Percentiles rank a stretch among this genome's conserved stretches.
Evolutionary conservation across 2,329 filamentous ascomycete genomes (phyloP).

Genomic region (Akanthomyces lecanii): DNA sequence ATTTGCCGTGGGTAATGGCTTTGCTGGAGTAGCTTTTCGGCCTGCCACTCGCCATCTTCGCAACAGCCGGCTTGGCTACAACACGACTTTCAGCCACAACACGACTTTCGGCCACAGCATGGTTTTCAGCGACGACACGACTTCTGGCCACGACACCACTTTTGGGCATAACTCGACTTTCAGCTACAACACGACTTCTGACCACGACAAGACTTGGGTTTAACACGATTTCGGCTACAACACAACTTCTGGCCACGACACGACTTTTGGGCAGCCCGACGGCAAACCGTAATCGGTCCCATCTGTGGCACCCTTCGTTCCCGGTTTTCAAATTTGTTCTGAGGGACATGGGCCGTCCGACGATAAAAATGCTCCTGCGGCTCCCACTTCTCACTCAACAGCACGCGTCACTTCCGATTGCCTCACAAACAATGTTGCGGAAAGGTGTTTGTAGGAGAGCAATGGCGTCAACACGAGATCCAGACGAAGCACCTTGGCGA

Average conservation of each 20-base stretch:
- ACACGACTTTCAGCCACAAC: not conserved
- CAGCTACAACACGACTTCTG: not conserved
- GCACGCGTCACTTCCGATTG: not conserved
- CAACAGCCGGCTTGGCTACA: not conserved
- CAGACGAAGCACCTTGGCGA: not conserved
- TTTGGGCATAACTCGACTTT: not conserved
- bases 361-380: not conserved
- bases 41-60: not conserved
- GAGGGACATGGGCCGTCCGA: not conserved
- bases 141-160: not conserved
- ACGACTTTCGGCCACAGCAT: not conserved
- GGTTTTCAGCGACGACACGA: not conserved
- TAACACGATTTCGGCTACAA: not conserved
- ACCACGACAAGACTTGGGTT: too few species aligned
- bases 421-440: not conserved
- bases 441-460: not conserved
- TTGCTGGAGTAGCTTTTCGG: not conserved
- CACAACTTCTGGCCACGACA: not conserved
- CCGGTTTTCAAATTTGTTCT: not conserved
- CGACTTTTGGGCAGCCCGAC: not conserved
- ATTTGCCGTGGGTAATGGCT: not conserved
- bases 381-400: not conserved
- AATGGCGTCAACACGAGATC: not conserved
- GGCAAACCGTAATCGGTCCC: not conserved
- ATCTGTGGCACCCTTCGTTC: too few species aligned